Percentiles rank a stretch among this genome's conserved stretches.
phyloP scores from a whole-genome alignment of 176 grass and related monocot genomes.

The Oryza meyeriana region DNA sequence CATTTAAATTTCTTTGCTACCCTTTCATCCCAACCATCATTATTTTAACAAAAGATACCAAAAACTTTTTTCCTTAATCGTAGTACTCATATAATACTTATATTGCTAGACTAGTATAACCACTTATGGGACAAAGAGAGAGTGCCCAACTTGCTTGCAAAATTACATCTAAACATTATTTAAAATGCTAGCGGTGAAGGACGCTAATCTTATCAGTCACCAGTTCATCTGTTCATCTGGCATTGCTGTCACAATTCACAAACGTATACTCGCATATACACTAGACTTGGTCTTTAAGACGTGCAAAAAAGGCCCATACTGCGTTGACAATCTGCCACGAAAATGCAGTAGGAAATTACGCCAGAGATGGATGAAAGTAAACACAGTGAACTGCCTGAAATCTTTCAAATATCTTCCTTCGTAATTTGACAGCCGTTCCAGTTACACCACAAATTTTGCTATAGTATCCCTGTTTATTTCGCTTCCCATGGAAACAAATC shows the following conservation, averaged over 20 bases:
- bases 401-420: background rate
- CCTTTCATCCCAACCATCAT: too few species aligned
- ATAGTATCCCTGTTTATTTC: slow-evolving; percentile 34
- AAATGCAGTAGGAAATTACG: background rate
- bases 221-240: too few species aligned
- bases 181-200: too few species aligned
- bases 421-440: background rate
- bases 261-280: background rate
- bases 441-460: slow-evolving; percentile 23
- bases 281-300: background rate
- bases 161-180: too few species aligned
- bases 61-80: too few species aligned
- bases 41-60: too few species aligned
- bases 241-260: background rate
- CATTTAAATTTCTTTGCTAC: too few species aligned
- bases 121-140: too few species aligned
- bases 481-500: slow-evolving; percentile 9
- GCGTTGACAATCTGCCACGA: background rate
- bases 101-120: too few species aligned
- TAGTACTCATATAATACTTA: too few species aligned
- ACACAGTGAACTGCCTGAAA: background rate
- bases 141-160: too few species aligned
- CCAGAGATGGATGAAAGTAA: background rate
- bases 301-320: background rate
- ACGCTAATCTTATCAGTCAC: too few species aligned